Evolutionary conservation across 2,329 filamentous ascomycete genomes (phyloP).

Genomic region (Ceratocystis diversiconidia): DNA sequence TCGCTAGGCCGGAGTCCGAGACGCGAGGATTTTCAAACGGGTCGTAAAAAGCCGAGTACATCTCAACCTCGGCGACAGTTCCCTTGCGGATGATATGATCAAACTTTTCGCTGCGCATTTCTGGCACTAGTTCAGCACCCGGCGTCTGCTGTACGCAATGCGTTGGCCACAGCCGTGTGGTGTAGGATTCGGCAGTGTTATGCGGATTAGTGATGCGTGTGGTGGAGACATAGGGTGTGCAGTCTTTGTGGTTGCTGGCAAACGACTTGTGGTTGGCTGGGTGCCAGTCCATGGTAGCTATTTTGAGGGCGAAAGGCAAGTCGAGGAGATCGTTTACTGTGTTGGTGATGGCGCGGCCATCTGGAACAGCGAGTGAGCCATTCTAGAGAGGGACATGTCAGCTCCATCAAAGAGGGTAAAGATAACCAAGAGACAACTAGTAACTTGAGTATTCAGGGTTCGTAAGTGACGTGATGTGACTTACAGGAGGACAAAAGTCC

Average conservation of each 20-base stretch:
- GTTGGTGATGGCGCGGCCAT: slow-evolving; percentile 55
- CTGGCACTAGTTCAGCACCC: slow-evolving; percentile 60
- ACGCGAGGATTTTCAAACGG: slow-evolving; percentile 52
- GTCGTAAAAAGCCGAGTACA: slow-evolving; percentile 86
- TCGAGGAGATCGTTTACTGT: slow-evolving; percentile 60
- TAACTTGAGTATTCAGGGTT: background rate
- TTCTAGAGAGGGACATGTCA: slow-evolving; percentile 37
- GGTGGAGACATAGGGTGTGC: slow-evolving; percentile 52
- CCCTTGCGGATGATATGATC: slow-evolving; percentile 67
- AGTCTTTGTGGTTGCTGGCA: slow-evolving; percentile 56
- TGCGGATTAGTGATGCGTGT: slow-evolving; percentile 52
- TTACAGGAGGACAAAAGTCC: slow-evolving; percentile 83
- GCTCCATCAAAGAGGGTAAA: background rate
- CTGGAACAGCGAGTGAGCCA: slow-evolving; percentile 69
- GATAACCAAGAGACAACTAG: background rate
- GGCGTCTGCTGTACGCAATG: slow-evolving; percentile 69
- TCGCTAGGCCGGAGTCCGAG: slow-evolving; percentile 48
- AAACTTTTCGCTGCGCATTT: slow-evolving; percentile 47
- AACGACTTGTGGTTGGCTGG: slow-evolving; percentile 77
- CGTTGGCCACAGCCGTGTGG: slow-evolving; percentile 67
- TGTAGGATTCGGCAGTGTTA: slow-evolving; percentile 48
- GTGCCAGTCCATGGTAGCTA: slow-evolving; percentile 91
- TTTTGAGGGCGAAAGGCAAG: slow-evolving; percentile 55
- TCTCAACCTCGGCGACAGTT: slow-evolving; percentile 58
- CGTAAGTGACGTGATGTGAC: slow-evolving; percentile 23